phyloP scores from a whole-genome alignment of 140 eudicot species.

The Bidens hawaiensis region DNA sequence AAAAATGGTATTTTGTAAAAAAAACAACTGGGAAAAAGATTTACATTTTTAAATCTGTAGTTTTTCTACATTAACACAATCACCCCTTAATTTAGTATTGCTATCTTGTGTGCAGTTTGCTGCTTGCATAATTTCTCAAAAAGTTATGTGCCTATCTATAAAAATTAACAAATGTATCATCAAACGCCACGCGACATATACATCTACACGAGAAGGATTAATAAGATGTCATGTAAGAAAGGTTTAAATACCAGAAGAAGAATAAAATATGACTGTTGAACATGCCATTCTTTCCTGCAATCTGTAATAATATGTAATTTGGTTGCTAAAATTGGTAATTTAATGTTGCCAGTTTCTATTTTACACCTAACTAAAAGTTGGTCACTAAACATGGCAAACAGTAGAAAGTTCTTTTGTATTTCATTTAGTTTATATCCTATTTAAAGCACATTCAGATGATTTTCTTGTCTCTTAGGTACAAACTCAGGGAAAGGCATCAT shows the following conservation, averaged over 20 bases:
- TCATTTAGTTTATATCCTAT: background rate
- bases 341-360: background rate
- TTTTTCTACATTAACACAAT: background rate
- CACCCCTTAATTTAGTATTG: background rate
- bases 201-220: too few species aligned
- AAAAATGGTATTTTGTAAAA: background rate
- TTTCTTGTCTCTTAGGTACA: slow-evolving; percentile 30
- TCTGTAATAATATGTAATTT: background rate
- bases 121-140: too few species aligned
- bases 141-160: too few species aligned
- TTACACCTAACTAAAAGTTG: background rate
- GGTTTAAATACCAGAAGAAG: too few species aligned
- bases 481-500: slow-evolving; percentile 34
- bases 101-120: background rate
- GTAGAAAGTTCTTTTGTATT: background rate
- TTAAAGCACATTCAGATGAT: slow-evolving; percentile 11
- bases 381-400: background rate
- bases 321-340: background rate
- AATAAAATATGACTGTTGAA: background rate
- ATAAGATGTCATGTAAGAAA: too few species aligned
- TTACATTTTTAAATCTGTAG: background rate
- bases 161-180: too few species aligned
- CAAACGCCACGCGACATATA: too few species aligned
- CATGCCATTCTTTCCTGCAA: background rate
- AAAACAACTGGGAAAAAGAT: background rate